Conservation (phyloP, 345 rosid genomes). For the Boechera divaricarpa region DNA sequence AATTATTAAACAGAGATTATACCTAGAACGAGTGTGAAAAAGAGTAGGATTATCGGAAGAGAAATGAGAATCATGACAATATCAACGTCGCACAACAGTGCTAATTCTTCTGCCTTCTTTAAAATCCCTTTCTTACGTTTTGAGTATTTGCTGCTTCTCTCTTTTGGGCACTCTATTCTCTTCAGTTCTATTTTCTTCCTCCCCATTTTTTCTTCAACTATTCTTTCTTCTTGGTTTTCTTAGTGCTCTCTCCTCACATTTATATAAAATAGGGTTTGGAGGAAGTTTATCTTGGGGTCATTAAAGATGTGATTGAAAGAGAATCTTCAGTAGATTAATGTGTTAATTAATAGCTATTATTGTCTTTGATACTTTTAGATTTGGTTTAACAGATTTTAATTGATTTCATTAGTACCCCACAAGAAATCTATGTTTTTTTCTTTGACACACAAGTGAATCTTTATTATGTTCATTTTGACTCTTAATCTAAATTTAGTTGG, state of each 20-base stretch:
- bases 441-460: not conserved
- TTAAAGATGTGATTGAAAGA: not conserved
- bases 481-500: slow-evolving; percentile 4
- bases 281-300: slow-evolving; percentile 1
- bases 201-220: slow-evolving; percentile 42
- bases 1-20: not conserved
- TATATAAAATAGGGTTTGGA: not conserved
- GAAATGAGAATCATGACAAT: slow-evolving; percentile 21
- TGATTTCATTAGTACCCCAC: not conserved
- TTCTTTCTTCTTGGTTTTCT: not conserved
- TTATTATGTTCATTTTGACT: not conserved
- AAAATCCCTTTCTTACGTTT: slow-evolving; percentile 52
- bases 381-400: not conserved
- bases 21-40: not conserved
- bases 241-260: not conserved
- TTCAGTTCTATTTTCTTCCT: slow-evolving; percentile 46
- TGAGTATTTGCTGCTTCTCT: slow-evolving; percentile 53
- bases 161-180: slow-evolving; percentile 40
- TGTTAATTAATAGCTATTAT: not conserved
- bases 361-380: not conserved
- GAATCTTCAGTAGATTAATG: slow-evolving; percentile 14
- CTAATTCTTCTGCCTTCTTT: slow-evolving; percentile 48
- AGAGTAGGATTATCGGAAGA: not conserved
- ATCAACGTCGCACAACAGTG: slow-evolving; percentile 12
- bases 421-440: not conserved